Conservation (phyloP, 169 alveolate genomes). For the Plasmodium knowlesi region DNA sequence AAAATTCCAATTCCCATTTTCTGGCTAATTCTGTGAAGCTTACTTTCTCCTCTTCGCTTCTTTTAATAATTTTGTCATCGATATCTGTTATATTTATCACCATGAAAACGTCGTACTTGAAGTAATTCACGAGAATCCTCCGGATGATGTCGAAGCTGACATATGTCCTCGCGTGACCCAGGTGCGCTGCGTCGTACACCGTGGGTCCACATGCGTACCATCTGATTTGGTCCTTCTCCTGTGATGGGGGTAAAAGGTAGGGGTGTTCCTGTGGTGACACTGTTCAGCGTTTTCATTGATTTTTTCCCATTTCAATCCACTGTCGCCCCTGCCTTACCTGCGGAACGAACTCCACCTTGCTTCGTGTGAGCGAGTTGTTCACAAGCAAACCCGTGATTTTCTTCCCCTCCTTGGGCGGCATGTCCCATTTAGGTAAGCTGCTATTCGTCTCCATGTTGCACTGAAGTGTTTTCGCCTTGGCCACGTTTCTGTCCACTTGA, state of each 20-base stretch:
- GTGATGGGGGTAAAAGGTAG: neutral
- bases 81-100: conserved; percentile 98
- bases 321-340: conserved; percentile 73
- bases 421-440: conserved; percentile 80
- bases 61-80: conserved; percentile 97
- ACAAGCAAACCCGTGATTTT: conserved; percentile 77
- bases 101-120: conserved; percentile 95
- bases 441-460: conserved; percentile 39
- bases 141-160: conserved; percentile 96
- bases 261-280: neutral
- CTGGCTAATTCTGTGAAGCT: conserved; percentile 89
- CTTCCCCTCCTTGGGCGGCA: conserved; percentile 81
- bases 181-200: conserved; percentile 98
- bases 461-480: conserved; percentile 8
- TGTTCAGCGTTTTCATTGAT: neutral
- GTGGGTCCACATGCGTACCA: conserved; percentile 97
- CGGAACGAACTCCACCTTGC: conserved; percentile 86
- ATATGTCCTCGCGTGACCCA: conserved; percentile 99
- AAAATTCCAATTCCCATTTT: conserved; percentile 93
- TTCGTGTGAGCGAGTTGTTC: conserved; percentile 81
- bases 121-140: conserved; percentile 94
- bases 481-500: conserved; percentile 9
- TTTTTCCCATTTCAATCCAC: neutral
- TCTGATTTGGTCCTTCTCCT: conserved; percentile 88
- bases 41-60: conserved; percentile 82